Percentiles rank a stretch among this genome's conserved stretches.
Conservation (phyloP, 202 grass and related monocot genomes). For the Eragrostis tef region DNA sequence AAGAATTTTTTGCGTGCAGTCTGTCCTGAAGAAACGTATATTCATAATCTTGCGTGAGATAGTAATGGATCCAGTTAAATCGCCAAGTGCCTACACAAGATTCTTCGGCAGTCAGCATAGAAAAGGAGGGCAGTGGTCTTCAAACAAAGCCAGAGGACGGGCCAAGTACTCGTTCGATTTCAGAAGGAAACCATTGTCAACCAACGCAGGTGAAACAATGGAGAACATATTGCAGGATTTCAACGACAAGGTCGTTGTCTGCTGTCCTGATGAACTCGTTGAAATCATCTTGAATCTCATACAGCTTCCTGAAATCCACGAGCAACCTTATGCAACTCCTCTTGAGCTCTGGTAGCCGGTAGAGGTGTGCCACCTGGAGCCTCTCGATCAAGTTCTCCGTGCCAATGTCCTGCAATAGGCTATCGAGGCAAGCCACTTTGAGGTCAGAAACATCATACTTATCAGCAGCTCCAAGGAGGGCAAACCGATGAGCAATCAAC, state of each 20-base stretch:
- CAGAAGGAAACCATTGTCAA: neutral
- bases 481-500: conserved; percentile 46
- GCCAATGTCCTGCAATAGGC: conserved; percentile 49
- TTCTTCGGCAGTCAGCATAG: too few relatives aligned
- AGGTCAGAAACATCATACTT: conserved; percentile 63
- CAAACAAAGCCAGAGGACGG: too few relatives aligned
- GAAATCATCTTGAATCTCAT: conserved; percentile 61
- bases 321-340: conserved; percentile 29
- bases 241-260: conserved; percentile 54
- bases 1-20: neutral
- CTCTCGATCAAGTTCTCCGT: conserved; percentile 56
- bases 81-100: too few relatives aligned
- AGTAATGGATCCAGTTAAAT: too few relatives aligned
- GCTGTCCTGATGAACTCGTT: conserved; percentile 43
- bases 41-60: too few relatives aligned
- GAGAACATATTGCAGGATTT: conserved; percentile 27
- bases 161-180: conserved; percentile 20
- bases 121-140: too few relatives aligned
- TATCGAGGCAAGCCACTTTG: conserved; percentile 54
- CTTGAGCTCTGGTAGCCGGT: conserved; percentile 57
- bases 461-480: conserved; percentile 60
- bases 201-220: too few relatives aligned
- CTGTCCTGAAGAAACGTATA: too few relatives aligned
- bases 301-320: conserved; percentile 63
- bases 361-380: conserved; percentile 51